Evolutionary conservation across 768 basidiomycete species (phyloP).

Genomic region (Xanthoconium purpureum): DNA sequence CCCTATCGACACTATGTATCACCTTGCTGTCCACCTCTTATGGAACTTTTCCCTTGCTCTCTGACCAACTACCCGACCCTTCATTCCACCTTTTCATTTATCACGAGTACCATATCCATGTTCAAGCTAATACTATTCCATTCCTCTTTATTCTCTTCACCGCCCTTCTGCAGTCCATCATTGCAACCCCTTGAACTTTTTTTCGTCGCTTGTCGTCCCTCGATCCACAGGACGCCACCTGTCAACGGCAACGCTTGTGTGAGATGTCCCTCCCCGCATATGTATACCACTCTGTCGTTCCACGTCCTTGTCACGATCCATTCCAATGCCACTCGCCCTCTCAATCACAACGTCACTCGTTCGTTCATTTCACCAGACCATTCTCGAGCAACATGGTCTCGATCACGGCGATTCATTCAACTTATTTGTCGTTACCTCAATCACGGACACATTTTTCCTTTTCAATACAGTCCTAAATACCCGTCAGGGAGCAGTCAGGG

Average conservation of each 20-base stretch:
- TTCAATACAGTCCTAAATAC: background rate
- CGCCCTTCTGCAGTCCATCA: background rate
- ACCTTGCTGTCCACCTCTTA: background rate
- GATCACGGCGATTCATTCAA: background rate
- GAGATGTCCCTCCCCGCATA: background rate
- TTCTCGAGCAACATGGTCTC: background rate
- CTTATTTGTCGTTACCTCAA: slow-evolving; percentile 2
- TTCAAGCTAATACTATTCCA: background rate
- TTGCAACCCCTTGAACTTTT: background rate
- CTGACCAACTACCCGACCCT: slow-evolving; percentile 4
- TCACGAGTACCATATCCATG: background rate
- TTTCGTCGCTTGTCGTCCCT: background rate
- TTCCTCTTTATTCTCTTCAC: slow-evolving; percentile 10
- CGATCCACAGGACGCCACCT: slow-evolving; percentile 1
- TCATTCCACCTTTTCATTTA: background rate
- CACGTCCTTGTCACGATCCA: background rate
- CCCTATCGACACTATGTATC: too few species aligned
- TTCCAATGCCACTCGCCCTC: background rate
- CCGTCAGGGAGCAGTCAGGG: slow-evolving; percentile 6
- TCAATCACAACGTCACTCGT: background rate
- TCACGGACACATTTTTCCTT: slow-evolving; percentile 2
- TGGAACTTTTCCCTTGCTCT: background rate
- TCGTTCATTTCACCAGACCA: slow-evolving; percentile 1
- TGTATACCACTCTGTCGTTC: background rate
- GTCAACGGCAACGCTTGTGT: background rate